Base-by-base conservation (phyloP, 352 stramenopile species). In the Globisporangium orthogonon region DNA sequence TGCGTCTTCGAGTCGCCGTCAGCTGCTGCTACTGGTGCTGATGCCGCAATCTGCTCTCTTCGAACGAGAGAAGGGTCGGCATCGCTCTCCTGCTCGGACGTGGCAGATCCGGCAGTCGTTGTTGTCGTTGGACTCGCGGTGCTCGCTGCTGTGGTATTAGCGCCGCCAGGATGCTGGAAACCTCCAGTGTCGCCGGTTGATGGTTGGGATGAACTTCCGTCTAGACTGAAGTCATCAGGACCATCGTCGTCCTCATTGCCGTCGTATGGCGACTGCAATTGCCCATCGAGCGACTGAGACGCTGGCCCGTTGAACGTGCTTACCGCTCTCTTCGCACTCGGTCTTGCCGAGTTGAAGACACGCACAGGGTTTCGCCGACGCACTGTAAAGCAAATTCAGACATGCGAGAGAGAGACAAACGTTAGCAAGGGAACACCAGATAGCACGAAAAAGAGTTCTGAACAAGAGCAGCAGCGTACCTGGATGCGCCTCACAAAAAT, bases 401-500 rank as follows among this genome's bases (percentile, higher is more conserved):
- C 11, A 54, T 13, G 10, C 11, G 48, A 35, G 18, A 54, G 33
- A 28, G 28, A 35, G 17, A 17, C 13, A 35, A 23, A 23, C 23
- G 49, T 44, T 13, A 7, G 11, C 7, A 13, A 13, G 17, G 7
- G 35, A 1, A 17, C 23, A 43, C 17, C 5, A 17, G 7, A 11
- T 2, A 52, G 4, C 9, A 23, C 37, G 17, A 14, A 40, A 11
- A 29, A 18, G 6, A 40, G 23, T 23, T 23, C 23, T 23, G 23
- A 23, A 0, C 3, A 6, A 52, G 5, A 9, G 14, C 7, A n/a
- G 7, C 7, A 53, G n/a, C 49, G 48, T 67, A 77, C 71, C 67
- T 71, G 70, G 71, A 52, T 62, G 48, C 31, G 56, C 76, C 59
- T 89, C 80, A 56, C 71, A 89, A 56, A 86, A 92, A 44, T 89